A percentile compares a stretch with the other conserved stretches of the same genome.
phyloP scores from a whole-genome alignment of 1,284 basidiomycete genomes.

The Neonothopanus nambi region DNA sequence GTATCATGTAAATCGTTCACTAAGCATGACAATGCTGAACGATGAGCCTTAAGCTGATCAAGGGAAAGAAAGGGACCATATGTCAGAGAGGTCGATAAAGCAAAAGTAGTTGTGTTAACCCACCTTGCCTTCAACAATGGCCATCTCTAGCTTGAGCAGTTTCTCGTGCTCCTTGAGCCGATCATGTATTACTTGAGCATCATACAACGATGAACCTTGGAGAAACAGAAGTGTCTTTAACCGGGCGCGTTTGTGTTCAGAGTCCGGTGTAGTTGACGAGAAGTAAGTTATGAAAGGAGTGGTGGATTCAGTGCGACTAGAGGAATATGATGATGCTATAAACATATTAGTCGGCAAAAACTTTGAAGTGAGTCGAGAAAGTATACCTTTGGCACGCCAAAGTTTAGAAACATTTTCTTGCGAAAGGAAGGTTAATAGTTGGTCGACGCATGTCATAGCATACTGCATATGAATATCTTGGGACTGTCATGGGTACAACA shows the following conservation, averaged over 20 bases:
- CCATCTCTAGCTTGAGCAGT: slow-evolving; percentile 69
- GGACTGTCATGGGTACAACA: slow-evolving; percentile 39
- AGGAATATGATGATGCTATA: slow-evolving; percentile 47
- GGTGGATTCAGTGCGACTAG: slow-evolving; percentile 32
- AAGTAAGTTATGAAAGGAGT: slow-evolving; percentile 62
- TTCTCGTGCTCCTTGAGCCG: slow-evolving; percentile 51
- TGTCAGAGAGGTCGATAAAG: neutral
- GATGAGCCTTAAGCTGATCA: slow-evolving; percentile 62
- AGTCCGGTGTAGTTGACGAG: slow-evolving; percentile 69
- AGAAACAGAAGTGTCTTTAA: slow-evolving; percentile 80
- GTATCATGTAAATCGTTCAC: slow-evolving; percentile 73
- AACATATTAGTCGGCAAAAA: neutral
- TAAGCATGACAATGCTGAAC: slow-evolving; percentile 65
- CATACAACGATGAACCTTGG: slow-evolving; percentile 71
- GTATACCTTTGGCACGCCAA: slow-evolving; percentile 71
- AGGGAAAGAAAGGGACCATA: neutral
- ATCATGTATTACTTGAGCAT: slow-evolving; percentile 48
- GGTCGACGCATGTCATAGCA: slow-evolving; percentile 54
- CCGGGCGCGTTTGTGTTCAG: slow-evolving; percentile 68
- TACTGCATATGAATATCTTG: slow-evolving; percentile 60
- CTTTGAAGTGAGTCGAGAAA: neutral
- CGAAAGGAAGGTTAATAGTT: slow-evolving; percentile 48
- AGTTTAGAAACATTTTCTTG: slow-evolving; percentile 57
- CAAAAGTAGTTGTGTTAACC: slow-evolving; percentile 17
- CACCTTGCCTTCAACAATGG: slow-evolving; percentile 83